Base-by-base conservation (phyloP, 192 early-diverging fungal species). In the Rhizophagus clarus region DNA sequence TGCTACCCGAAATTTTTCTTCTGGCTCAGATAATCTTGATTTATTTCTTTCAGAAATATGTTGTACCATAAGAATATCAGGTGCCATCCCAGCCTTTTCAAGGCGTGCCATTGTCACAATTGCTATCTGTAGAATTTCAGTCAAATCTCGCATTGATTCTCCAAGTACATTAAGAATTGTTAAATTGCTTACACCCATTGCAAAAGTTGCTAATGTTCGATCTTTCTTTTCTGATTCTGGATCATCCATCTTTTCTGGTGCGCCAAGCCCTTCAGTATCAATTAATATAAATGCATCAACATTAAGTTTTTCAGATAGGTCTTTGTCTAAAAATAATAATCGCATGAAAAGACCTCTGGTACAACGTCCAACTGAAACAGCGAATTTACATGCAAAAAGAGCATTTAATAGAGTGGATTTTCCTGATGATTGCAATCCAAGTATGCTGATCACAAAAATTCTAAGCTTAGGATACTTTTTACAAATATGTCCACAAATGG, bases 51-150 rank as follows among this genome's bases (percentile, higher is more conserved):
- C 76, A 15, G 76, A n/a, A 62, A 77, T 11, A 77, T 77, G 76
- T 61, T 77, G 76, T 24, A 77, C 76, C 76, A 77, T 77, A n/a
- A 77, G n/a, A n/a, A n/a, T n/a, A n/a, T n/a, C n/a, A n/a, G n/a
- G n/a, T n/a, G n/a, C n/a, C n/a, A n/a, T n/a, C n/a, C n/a, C n/a
- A n/a, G n/a, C n/a, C n/a, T n/a, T n/a, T n/a, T n/a, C n/a, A n/a
- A n/a, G n/a, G n/a, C n/a, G n/a, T n/a, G n/a, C n/a, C n/a, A n/a
- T n/a, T n/a, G n/a, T n/a, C n/a, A n/a, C n/a, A n/a, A n/a, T n/a
- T n/a, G n/a, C n/a, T n/a, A n/a, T n/a, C n/a, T n/a, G n/a, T n/a
- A n/a, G n/a, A n/a, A n/a, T n/a, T 26, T 11, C 63, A 34, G 42
- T 77, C 76, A 34, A 61, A 61, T 10, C 61, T 17, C 76, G 63